Base-by-base conservation (phyloP, 1,139 yeast species). In the Arxiozyma heterogenica region DNA sequence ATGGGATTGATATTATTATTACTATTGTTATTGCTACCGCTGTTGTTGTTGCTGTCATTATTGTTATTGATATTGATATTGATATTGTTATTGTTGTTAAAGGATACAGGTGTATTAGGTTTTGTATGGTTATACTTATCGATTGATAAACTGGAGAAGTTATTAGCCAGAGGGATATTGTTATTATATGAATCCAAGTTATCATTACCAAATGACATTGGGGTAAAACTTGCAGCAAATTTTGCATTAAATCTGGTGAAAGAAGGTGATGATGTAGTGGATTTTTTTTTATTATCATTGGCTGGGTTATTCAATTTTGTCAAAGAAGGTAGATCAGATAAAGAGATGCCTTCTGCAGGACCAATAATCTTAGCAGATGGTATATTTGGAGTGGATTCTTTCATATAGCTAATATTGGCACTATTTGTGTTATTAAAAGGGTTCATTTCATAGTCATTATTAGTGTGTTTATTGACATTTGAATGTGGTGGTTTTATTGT, bases 221-320 rank as follows among this genome's bases (percentile, higher is more conserved):
- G 70, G 1, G 70, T 67, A 42, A 67, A 67, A 49, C 68, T 66
- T n/a, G 69, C 68, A 6, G 70, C 66, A 17, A 58, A 59, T 54
- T 66, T 66, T 3, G 70, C 70, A 56, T 67, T 66, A 51, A 65
- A 67, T 54, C 64, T 66, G 7, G 61, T 64, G 11, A 53, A 44
- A 20, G 56, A 49, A 18, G 57, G 43, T 17, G 46, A 30, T 18
- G 47, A 30, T 43, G 46, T 34, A 49, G 22, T 43, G 18, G 41
- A 20, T 27, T 25, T 42, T 15, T 48, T 27, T 23, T 25, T 48
- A 11, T 25, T 43, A 22, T 30, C 25, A 11, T 43, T 49, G 30
- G 30, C 43, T 30, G 17, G 15, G 8, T 43, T 49, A 34, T 43
- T 49, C 34, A 54, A 51, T 47, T 51, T 52, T 25, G 54, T 50